Evolutionary conservation across 495 filamentous ascomycete genomes (phyloP).

Genomic region (Neurospora sp.): DNA sequence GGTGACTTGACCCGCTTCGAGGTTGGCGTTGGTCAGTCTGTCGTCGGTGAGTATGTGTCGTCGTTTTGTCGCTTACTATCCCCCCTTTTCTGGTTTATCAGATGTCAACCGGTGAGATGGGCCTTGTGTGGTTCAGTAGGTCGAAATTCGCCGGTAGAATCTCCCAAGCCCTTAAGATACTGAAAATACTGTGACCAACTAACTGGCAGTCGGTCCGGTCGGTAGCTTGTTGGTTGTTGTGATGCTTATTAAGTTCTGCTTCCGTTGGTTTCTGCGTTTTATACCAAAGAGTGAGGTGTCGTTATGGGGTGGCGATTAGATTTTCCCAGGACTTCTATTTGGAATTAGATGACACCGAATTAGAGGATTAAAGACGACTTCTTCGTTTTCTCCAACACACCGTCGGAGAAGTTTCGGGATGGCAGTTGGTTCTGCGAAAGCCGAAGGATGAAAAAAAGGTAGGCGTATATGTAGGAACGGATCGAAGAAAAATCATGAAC

Average conservation of each 20-base stretch:
- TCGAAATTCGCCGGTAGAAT: neutral
- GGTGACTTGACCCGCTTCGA: too few relatives aligned
- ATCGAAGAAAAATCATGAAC: neutral
- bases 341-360: neutral
- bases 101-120: neutral
- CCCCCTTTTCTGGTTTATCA: neutral
- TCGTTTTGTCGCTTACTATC: neutral
- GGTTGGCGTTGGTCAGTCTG: neutral
- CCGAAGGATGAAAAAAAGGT: neutral
- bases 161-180: neutral
- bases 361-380: neutral
- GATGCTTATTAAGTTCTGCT: neutral
- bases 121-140: neutral
- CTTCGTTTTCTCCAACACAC: neutral
- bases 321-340: neutral
- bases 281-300: neutral
- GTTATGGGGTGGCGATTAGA: neutral
- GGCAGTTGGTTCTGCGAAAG: neutral
- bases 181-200: neutral
- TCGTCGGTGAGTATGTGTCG: neutral
- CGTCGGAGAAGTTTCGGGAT: neutral
- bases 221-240: neutral
- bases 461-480: neutral
- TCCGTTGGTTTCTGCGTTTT: neutral
- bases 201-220: neutral